Base-by-base conservation (phyloP, 2,329 filamentous ascomycete species). In the Stachybotrys chlorohalonatus region DNA sequence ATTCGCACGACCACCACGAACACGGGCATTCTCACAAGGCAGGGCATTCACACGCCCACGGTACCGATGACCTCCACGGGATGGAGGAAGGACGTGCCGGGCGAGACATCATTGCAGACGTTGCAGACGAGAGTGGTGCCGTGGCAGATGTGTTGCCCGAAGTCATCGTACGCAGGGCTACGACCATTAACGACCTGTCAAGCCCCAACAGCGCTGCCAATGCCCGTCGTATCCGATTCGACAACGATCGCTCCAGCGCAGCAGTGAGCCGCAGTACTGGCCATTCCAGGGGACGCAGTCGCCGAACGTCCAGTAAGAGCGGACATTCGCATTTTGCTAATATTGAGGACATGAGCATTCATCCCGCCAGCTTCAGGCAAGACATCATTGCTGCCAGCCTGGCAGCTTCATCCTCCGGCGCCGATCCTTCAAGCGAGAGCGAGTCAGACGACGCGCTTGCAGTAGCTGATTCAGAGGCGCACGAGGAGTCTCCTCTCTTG, bases 361-460 rank as follows among this genome's bases (percentile, higher is more conserved):
- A 96, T 67, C 94, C 94, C 3, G 87, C 90, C 30, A 93, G 87
- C 59, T 91, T 97, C 76, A 81, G 94, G 60, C 89, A 95, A 68
- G 90, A 93, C 54, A 96, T 99, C 62, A 95, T 97, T 60, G 86
- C 86, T 45, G 90, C 89, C n/a, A 86, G 85, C 56, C 81, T 83
- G 52, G 75, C 84, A 32, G 62, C 67, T 7, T 60, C 64, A 11
- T 63, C 62, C 3, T 55, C 57, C 49, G 83, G 82, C 46, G 74
- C 77, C 5, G 83, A 83, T 4, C 80, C 68, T 13, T 65, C 68
- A n/a, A 73, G 78, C 52, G 83, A 83, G 32, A 81, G 77, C 55
- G 79, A 79, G 36, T 71, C 70, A 11, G 80, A 81, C 15, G 77
- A 79, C 7, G 72, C 73, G 15, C 71, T 73, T 8, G 72, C 75